These are phyloP conservation scores for Tuber calosporum DNA, from an alignment of 495 filamentous ascomycete genomes.

Conservation along the genomic window DNA sequence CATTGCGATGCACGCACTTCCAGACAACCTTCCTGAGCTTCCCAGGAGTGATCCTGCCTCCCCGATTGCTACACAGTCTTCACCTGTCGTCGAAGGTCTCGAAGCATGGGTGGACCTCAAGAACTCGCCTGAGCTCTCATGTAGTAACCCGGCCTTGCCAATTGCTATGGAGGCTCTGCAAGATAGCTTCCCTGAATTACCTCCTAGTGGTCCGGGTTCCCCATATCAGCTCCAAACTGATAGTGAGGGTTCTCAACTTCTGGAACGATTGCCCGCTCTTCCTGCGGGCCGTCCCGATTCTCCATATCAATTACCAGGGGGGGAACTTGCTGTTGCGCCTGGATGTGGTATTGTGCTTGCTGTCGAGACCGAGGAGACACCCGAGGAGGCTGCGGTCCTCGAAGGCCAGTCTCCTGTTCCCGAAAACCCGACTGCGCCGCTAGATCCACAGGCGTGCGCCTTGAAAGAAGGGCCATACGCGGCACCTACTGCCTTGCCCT, in stretches of 20 bases:
- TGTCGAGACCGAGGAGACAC: background rate
- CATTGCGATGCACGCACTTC: background rate
- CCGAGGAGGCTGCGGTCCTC: background rate
- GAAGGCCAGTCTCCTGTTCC: background rate
- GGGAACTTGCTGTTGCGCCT: background rate
- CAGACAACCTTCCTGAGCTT: background rate
- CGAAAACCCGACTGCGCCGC: background rate
- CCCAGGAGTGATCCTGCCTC: background rate
- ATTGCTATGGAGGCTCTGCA: background rate
- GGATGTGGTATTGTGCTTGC: background rate
- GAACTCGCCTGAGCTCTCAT: conserved; percentile 16
- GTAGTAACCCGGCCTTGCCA: conserved; percentile 1
- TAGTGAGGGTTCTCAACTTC: background rate
- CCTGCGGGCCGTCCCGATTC: conserved; percentile 23
- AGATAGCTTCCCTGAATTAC: conserved; percentile 18
- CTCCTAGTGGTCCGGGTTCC: conserved; percentile 22
- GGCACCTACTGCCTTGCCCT: background rate
- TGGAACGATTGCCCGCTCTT: conserved; percentile 12
- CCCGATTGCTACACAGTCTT: background rate
- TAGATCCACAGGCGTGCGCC: background rate
- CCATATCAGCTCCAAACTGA: conserved; percentile 14
- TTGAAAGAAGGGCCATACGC: background rate
- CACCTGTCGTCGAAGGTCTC: background rate
- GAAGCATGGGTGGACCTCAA: background rate
- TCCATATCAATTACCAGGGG: conserved; percentile 9